phyloP scores from a whole-genome alignment of 768 basidiomycete genomes.

The Tubosaeta sp. region DNA sequence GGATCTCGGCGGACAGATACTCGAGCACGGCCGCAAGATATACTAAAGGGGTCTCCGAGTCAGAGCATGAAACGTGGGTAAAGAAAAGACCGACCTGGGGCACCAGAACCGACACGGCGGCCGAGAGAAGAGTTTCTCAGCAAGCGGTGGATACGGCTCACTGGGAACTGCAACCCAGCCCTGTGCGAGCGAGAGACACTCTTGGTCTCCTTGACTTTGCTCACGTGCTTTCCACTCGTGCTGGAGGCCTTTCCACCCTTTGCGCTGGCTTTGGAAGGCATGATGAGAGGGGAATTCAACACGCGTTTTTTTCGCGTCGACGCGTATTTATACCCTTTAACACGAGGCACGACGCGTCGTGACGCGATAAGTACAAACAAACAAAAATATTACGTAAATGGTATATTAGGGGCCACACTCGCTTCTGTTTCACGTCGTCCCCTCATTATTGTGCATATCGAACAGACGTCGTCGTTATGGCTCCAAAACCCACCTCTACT shows the following conservation, averaged over 20 bases:
- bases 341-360: slow-evolving; percentile 35
- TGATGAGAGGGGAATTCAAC: slow-evolving; percentile 3
- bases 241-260: slow-evolving; percentile 23
- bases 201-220: slow-evolving; percentile 53
- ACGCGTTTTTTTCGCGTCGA: not conserved
- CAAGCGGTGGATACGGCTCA: slow-evolving; percentile 87
- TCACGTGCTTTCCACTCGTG: slow-evolving; percentile 38
- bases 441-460: slow-evolving; percentile 10
- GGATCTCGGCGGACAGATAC: slow-evolving; percentile 89
- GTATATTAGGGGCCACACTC: slow-evolving; percentile 33
- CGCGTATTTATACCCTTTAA: slow-evolving; percentile 21
- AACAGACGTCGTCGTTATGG: slow-evolving; percentile 31
- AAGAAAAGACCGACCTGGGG: slow-evolving; percentile 51
- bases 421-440: slow-evolving; percentile 8
- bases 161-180: slow-evolving; percentile 83
- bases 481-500: slow-evolving; percentile 65
- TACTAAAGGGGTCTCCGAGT: slow-evolving; percentile 40
- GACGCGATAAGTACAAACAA: slow-evolving; percentile 32
- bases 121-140: slow-evolving; percentile 85
- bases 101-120: slow-evolving; percentile 83
- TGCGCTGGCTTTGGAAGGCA: slow-evolving; percentile 29
- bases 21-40: slow-evolving; percentile 92
- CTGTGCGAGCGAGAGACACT: slow-evolving; percentile 67
- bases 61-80: slow-evolving; percentile 9
- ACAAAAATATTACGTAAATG: slow-evolving; percentile 27